phyloP scores from a whole-genome alignment of 352 stramenopile species.

The Globisporangium rhizosaccharum region DNA sequence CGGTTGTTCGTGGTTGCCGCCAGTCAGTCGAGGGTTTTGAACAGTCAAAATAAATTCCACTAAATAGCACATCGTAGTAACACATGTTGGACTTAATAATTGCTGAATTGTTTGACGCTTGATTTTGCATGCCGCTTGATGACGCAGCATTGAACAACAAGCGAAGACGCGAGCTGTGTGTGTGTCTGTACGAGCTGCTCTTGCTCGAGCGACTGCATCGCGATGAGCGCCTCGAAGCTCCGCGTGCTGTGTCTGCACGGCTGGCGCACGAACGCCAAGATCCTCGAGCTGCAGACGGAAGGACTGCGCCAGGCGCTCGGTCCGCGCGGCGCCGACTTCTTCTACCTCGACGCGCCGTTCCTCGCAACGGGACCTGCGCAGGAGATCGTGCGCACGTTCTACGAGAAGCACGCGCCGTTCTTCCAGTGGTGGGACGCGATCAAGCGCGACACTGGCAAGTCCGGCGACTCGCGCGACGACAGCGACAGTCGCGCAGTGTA shows the following conservation, averaged over 20 bases:
- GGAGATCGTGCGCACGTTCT: conserved; percentile 57
- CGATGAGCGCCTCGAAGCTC: conserved; percentile 24
- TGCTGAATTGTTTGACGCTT: too few species aligned
- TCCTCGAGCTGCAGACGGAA: conserved; percentile 53
- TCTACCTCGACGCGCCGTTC: conserved; percentile 67
- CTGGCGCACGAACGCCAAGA: conserved; percentile 66
- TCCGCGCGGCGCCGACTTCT: conserved; percentile 36
- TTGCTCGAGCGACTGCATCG: background rate
- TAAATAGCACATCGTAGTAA: too few species aligned
- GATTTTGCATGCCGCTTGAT: too few species aligned
- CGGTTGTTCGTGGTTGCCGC: background rate
- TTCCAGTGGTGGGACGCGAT: conserved; percentile 80
- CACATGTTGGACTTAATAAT: too few species aligned
- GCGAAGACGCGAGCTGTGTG: too few species aligned
- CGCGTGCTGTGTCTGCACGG: conserved; percentile 77
- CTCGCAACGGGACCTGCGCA: conserved; percentile 44
- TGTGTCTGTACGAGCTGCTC: too few species aligned
- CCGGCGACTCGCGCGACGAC: conserved; percentile 4
- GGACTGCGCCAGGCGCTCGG: conserved; percentile 48
- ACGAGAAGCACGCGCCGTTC: conserved; percentile 47
- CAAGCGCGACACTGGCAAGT: conserved; percentile 16
- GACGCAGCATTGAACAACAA: too few species aligned
- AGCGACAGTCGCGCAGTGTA: conserved; percentile 19
- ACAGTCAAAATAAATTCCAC: too few species aligned
- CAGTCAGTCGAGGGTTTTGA: too few species aligned